Evolutionary conservation across 345 rosid species (phyloP), one percentile per base, ranked within the genome.

Genomic region (Durio zibethinus): DNA sequence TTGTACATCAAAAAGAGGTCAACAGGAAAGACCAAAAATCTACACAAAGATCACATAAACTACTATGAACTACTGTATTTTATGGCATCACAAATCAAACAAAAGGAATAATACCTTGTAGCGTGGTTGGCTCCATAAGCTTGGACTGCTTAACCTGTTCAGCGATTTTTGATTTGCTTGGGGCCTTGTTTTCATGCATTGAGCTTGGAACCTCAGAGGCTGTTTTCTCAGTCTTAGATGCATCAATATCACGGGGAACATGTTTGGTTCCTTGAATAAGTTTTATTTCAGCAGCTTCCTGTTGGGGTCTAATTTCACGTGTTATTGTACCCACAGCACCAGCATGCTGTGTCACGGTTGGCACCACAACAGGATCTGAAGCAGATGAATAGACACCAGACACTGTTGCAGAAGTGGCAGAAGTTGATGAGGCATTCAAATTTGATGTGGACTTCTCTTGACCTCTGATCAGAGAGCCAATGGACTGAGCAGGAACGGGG

Each of bases 341-440:
- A 76, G 82, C 76, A 62, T 72, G 77, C 25, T 53, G 36, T 1
- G 77, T 59, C 76, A 57, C 54, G 23, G 86, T 78, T 27, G 83
- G 80, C n/a, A 83, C 83, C 78, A 80, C 65, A 61, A 88, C 82
- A 65, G 83, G 84, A 62, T 86, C 89, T 64, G 84, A 82, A 78
- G 80, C 84, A 63, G 84, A 79, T 59, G 90, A 80, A 68, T 59
- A 63, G 48, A 79, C 80, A 47, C 82, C 88, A 76, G 89, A 83
- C 36, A 53, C 83, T 29, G 86, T 69, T 40, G 82, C 69, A 48
- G 77, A 56, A 76, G 52, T 31, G 33, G 56, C 47, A 71, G 79
- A 64, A 70, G 76, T 54, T 61, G 74, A 78, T 48, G 63, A 78
- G 29, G 63, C 65, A 62, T 63, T 80, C 54, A 75, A 74, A 29